Evolutionary conservation across 2,329 filamentous ascomycete genomes (phyloP).

Genomic region (Dendrostoma leiphaemia): DNA sequence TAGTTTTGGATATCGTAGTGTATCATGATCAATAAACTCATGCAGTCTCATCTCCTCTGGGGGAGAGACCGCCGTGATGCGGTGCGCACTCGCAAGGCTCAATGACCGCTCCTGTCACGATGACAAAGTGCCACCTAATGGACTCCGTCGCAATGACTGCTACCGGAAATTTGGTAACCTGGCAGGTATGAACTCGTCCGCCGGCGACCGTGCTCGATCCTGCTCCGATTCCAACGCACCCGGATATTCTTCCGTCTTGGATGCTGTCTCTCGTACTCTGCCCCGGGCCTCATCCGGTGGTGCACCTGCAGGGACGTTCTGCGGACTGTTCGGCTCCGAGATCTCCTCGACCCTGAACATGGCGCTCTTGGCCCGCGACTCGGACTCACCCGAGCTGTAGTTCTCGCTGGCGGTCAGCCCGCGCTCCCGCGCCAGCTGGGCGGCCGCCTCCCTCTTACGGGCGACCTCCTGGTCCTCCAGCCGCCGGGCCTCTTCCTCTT

Average conservation of each 20-base stretch:
- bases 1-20: conserved; percentile 8
- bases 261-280: background rate
- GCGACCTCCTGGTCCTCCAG: conserved; percentile 55
- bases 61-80: background rate
- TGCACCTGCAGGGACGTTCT: conserved; percentile 14
- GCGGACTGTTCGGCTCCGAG: conserved; percentile 20
- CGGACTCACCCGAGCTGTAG: conserved; percentile 33
- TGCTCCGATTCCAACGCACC: too few species aligned
- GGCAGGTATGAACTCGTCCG: conserved; percentile 53
- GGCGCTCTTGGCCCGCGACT: conserved; percentile 31
- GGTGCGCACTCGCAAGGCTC: background rate
- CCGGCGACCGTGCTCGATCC: background rate
- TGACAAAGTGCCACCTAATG: background rate
- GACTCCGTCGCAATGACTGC: background rate
- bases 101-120: background rate
- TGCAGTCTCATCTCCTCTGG: background rate
- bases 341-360: conserved; percentile 28
- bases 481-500: conserved; percentile 49
- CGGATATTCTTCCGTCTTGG: background rate
- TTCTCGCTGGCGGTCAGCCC: conserved; percentile 38
- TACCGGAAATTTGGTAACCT: conserved; percentile 55
- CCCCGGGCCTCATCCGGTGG: too few species aligned
- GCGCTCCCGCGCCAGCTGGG: conserved; percentile 47
- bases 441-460: conserved; percentile 51
- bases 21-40: background rate